A percentile compares a stretch with the other conserved stretches of the same genome.
Conservation (phyloP, 129 eudicot species). For the Escallonia herrerae region DNA sequence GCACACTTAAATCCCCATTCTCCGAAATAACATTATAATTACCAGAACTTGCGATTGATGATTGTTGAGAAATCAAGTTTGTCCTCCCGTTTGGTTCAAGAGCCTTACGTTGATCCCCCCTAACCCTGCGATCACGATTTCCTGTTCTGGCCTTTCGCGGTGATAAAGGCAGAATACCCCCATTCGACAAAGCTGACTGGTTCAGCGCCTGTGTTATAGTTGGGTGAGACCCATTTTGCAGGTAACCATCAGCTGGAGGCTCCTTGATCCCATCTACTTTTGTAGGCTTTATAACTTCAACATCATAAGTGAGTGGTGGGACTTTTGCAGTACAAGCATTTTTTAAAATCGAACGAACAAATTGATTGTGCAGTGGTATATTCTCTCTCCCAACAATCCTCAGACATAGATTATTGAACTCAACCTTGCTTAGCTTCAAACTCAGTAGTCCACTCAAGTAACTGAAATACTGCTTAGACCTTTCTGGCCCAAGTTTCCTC, state of each 20-base stretch:
- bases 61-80: constrained; percentile 30
- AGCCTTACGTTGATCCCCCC: constrained; percentile 52
- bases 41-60: constrained; percentile 28
- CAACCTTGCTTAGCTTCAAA: constrained; percentile 56
- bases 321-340: constrained; percentile 61
- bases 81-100: constrained; percentile 54
- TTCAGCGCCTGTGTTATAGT: constrained; percentile 27
- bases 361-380: constrained; percentile 73
- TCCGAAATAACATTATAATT: constrained; percentile 34
- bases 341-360: constrained; percentile 58
- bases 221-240: constrained; percentile 43
- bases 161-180: constrained; percentile 57
- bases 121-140: constrained; percentile 47
- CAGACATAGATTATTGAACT: constrained; percentile 66
- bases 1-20: constrained; percentile 45
- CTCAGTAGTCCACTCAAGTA: constrained; percentile 49
- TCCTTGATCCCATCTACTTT: constrained; percentile 32
- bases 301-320: constrained; percentile 31
- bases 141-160: constrained; percentile 60
- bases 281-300: constrained; percentile 19
- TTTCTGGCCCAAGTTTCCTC: constrained; percentile 64
- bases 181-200: constrained; percentile 53
- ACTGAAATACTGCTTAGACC: constrained; percentile 61
- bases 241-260: constrained; percentile 28
- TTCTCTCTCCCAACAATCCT: constrained; percentile 78